Conservation (phyloP, 768 basidiomycete genomes). For the Hygrophorus pudorinus region DNA sequence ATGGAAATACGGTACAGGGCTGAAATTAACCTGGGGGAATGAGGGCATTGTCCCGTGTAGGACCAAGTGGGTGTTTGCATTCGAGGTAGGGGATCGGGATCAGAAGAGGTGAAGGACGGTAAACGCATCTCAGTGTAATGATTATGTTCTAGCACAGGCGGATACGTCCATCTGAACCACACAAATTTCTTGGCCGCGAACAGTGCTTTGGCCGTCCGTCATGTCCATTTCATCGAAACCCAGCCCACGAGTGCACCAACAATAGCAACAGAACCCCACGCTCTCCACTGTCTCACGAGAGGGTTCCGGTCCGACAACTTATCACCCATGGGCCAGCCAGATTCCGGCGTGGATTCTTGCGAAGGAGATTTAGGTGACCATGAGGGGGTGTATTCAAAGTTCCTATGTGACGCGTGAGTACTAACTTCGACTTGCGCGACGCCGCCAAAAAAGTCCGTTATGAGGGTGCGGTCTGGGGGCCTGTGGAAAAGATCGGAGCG, state of each 20-base stretch:
- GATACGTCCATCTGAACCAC: no score
- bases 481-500: slow-evolving; percentile 73
- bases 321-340: not conserved
- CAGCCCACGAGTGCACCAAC: slow-evolving; percentile 22
- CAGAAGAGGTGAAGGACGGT: no score
- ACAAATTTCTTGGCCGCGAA: no score
- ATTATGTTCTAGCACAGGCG: not conserved
- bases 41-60: slow-evolving; percentile 13
- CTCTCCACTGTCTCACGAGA: slow-evolving; percentile 10
- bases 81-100: slow-evolving; percentile 9
- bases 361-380: not conserved
- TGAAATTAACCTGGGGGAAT: slow-evolving; percentile 23
- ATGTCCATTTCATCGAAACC: slow-evolving; percentile 9
- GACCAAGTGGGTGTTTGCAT: slow-evolving; percentile 26
- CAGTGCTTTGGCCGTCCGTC: not conserved
- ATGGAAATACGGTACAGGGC: slow-evolving; percentile 21
- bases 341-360: not conserved
- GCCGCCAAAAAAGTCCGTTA: slow-evolving; percentile 87
- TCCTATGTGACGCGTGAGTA: not conserved
- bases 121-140: not conserved
- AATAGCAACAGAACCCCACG: slow-evolving; percentile 21
- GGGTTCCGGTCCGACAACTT: not conserved
- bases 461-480: slow-evolving; percentile 45
- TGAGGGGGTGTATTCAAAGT: not conserved
- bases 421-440: slow-evolving; percentile 72